Evolutionary conservation across 179 eudicot genomes (phyloP).

Genomic region (Nepenthes alata): DNA sequence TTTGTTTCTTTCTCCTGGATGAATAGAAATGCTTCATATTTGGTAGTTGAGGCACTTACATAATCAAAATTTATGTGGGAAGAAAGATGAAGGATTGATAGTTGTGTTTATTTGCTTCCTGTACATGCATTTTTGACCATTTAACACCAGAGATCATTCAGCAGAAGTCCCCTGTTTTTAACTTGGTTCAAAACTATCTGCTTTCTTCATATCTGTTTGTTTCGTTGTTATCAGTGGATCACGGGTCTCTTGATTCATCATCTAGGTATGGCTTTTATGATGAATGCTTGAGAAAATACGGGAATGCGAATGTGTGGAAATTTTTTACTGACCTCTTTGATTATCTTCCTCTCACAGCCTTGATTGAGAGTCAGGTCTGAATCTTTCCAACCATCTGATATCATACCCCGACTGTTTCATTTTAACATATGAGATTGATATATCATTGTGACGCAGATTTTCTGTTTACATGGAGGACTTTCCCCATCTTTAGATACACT

Average conservation of each 20-base stretch:
- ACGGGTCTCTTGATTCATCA: neutral
- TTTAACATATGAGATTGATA: neutral
- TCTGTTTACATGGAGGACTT: constrained; percentile 96
- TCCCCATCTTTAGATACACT: constrained; percentile 91
- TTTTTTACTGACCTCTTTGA: constrained; percentile 87
- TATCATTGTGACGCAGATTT: constrained; percentile 26
- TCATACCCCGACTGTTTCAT: neutral
- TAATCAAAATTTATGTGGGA: too few relatives aligned
- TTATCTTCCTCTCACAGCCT: constrained; percentile 90
- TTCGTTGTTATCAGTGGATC: too few relatives aligned
- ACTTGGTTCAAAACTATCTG: too few relatives aligned
- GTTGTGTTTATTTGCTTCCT: too few relatives aligned
- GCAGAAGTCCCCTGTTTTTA: too few relatives aligned
- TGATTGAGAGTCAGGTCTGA: constrained; percentile 89
- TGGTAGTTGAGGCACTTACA: too few relatives aligned
- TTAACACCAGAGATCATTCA: too few relatives aligned
- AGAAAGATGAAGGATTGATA: too few relatives aligned
- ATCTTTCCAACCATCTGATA: constrained; percentile 6
- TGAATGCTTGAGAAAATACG: constrained; percentile 93
- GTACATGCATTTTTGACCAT: too few relatives aligned
- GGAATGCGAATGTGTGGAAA: constrained; percentile 98
- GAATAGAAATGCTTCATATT: too few relatives aligned
- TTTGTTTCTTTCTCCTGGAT: too few relatives aligned
- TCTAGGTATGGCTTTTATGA: constrained; percentile 89
- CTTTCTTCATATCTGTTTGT: too few relatives aligned